Evolutionary conservation across 2,329 filamentous ascomycete genomes (phyloP).

Genomic region (Helotiales sp.): DNA sequence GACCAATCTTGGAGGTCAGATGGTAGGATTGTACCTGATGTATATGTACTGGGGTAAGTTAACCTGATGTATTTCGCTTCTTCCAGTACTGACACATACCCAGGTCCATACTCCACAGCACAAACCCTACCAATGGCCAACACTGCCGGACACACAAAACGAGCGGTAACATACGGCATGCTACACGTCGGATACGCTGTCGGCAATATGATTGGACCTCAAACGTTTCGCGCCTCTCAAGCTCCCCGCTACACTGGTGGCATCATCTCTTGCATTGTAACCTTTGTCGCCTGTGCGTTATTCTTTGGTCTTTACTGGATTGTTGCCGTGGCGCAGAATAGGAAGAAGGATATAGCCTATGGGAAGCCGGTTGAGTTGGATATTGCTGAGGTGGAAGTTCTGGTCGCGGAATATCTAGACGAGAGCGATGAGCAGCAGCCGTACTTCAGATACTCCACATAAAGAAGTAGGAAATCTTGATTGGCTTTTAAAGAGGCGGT

Average conservation of each 20-base stretch:
- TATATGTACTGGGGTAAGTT: slow-evolving; percentile 33
- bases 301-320: slow-evolving; percentile 2
- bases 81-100: not conserved
- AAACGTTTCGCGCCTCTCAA: slow-evolving; percentile 57
- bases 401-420: slow-evolving; percentile 8
- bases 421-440: slow-evolving; percentile 14
- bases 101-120: not conserved
- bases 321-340: slow-evolving; percentile 19
- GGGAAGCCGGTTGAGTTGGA: not conserved
- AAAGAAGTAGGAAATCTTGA: too few species aligned
- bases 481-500: too few species aligned
- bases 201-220: slow-evolving; percentile 65
- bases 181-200: slow-evolving; percentile 61
- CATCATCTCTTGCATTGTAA: not conserved
- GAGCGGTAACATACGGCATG: slow-evolving; percentile 59
- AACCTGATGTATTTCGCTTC: not conserved
- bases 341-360: not conserved
- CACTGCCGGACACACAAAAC: slow-evolving; percentile 65
- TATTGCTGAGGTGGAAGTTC: not conserved
- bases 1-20: slow-evolving; percentile 39
- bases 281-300: slow-evolving; percentile 1
- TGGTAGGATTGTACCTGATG: slow-evolving; percentile 40
- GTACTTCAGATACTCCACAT: slow-evolving; percentile 1
- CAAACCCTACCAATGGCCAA: slow-evolving; percentile 46
- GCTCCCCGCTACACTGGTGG: slow-evolving; percentile 51